phyloP scores from a whole-genome alignment of 371 early-diverging fungal species.

The Apophysomyces elegans region DNA sequence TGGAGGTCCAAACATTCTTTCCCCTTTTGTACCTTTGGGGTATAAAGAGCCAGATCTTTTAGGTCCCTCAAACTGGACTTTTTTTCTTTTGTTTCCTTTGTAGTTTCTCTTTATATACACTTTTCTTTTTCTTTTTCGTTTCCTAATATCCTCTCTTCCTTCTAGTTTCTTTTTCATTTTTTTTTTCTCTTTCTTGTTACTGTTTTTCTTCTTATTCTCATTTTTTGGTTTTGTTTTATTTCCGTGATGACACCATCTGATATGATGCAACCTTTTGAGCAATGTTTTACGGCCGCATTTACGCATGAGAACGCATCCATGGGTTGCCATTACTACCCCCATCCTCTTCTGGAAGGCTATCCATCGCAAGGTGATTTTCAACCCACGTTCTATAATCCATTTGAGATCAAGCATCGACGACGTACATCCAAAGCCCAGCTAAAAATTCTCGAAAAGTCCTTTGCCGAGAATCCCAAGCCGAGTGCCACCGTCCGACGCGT shows the following conservation, averaged over 20 bases:
- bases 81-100: no score
- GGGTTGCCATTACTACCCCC: constrained; percentile 9
- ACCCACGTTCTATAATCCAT: constrained; percentile 40
- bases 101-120: no score
- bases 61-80: no score
- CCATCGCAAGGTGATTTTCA: constrained; percentile 21
- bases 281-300: constrained; percentile 22
- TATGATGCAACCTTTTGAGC: constrained; percentile 40
- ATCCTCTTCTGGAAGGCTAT: neutral
- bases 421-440: constrained; percentile 69
- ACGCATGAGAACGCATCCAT: constrained; percentile 8
- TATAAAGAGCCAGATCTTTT: constrained; percentile 4
- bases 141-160: no score
- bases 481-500: constrained; percentile 71
- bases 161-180: no score
- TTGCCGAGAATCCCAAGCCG: constrained; percentile 67
- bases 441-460: constrained; percentile 62
- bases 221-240: constrained; percentile 8
- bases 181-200: neutral
- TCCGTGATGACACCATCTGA: constrained; percentile 23
- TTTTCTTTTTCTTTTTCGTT: no score
- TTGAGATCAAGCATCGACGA: constrained; percentile 59
- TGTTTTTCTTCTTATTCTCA: constrained; percentile 4
- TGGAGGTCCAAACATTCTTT: constrained; percentile 7
- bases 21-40: constrained; percentile 2